Evolutionary conservation across 768 basidiomycete genomes (phyloP), one percentile per base, ranked within the genome.

Genomic region (Lactarius hatsudake): DNA sequence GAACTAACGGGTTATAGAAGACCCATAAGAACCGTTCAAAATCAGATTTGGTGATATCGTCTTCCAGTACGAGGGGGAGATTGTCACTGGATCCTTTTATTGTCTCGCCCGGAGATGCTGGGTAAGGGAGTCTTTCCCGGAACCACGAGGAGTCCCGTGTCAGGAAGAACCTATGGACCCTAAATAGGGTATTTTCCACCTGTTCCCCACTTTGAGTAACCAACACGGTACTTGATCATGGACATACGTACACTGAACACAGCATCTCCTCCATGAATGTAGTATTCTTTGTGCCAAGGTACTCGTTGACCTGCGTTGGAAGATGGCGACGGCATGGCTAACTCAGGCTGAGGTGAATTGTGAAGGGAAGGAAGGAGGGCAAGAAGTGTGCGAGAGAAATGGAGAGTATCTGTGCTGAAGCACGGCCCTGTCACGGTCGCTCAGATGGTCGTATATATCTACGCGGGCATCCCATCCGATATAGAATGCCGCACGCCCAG

Each of bases 181-280:
- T 38, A 38, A 67, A 70, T 12, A 70, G 60, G 0, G 59, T 62
- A 26, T 63, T 54, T 18, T 70, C 64, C 6, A 66, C 69, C 69
- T 70, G 42, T 42, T 34, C 17, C 5, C 7, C 13, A 17, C 18
- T 12, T 63, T 26, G n/a, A 59, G 53, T 43, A 10, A 55, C 36
- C 18, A 17, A 43, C 40, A 53, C 7, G 32, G 32, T n/a, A 40
- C 18, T 18, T n/a, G 32, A 59, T 30, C 18, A 15, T 20, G 28
- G 30, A 15, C 20, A 68, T 66, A 70, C 75, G 72, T 51, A 76
- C 75, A 17, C 71, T 67, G 67, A 76, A 67, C 58, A 76, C 62
- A n/a, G 87, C 68, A 68, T 87, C 87, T 0, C 82, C 88, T 0
- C 82, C 82, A 0, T 77, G 73, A 15, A 89, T 73, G 59, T 86